phyloP scores from a whole-genome alignment of 202 grass and related monocot species.

The Zoysia matrella region DNA sequence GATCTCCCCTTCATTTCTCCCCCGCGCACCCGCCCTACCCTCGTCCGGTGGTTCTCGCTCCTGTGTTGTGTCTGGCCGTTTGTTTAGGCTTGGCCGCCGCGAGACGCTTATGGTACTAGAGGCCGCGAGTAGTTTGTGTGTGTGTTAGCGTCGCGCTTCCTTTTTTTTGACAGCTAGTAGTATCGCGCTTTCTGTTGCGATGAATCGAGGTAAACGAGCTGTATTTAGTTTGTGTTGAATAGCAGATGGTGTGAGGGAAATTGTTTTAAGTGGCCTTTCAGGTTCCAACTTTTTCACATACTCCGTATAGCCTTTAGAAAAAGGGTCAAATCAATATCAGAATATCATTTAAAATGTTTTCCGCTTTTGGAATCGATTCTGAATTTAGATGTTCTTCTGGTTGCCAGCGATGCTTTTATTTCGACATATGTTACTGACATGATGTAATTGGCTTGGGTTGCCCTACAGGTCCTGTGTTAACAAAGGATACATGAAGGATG shows the following conservation, averaged over 20 bases:
- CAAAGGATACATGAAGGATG: conserved; percentile 99
- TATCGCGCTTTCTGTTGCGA: not conserved
- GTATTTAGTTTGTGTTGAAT: not conserved
- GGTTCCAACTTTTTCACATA: not conserved
- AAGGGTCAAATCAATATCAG: not conserved
- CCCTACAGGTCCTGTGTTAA: conserved; percentile 78
- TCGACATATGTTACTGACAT: not conserved
- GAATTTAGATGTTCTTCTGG: not conserved
- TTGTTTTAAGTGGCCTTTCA: not conserved
- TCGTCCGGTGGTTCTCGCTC: not conserved
- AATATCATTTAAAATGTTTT: not conserved
- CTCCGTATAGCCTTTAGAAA: not conserved
- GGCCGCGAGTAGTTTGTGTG: not conserved
- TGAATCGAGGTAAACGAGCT: not conserved
- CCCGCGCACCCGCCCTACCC: not conserved
- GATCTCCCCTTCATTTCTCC: not conserved
- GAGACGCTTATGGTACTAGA: not conserved
- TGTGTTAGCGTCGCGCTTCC: not conserved
- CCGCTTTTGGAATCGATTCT: not conserved
- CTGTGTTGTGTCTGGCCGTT: not conserved
- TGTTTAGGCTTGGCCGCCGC: not conserved
- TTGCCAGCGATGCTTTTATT: not conserved
- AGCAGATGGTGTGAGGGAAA: not conserved
- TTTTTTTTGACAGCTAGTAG: too few relatives aligned
- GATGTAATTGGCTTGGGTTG: conserved; percentile 14